Conservation (phyloP, 805 yeast species). For the Cyberlindnera maclurae region DNA sequence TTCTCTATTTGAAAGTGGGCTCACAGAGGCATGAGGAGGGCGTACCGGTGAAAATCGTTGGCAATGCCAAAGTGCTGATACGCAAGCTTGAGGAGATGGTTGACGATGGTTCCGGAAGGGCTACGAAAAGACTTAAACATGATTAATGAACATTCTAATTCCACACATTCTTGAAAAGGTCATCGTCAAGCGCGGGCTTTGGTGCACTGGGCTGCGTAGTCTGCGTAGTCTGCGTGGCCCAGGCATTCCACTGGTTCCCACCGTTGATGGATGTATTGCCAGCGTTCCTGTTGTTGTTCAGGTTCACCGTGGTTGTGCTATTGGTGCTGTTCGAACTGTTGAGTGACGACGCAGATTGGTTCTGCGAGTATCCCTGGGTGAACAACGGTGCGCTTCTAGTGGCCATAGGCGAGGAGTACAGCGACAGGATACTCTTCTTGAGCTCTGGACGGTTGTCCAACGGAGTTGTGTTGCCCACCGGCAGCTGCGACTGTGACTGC, state of each 20-base stretch:
- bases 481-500: slow-evolving; percentile 5
- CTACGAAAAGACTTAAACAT: background rate
- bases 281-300: slow-evolving; percentile 5
- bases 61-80: slow-evolving; percentile 2
- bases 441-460: slow-evolving; percentile 62
- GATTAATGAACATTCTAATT: slow-evolving; percentile 21
- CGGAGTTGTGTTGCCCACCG: background rate
- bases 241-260: too few relatives aligned
- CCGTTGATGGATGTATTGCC: background rate
- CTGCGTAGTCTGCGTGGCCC: slow-evolving; percentile 2
- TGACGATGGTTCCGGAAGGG: background rate
- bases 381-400: slow-evolving; percentile 20
- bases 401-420: slow-evolving; percentile 58
- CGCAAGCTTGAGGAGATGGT: background rate
- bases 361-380: slow-evolving; percentile 2
- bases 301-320: slow-evolving; percentile 2
- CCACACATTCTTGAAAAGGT: slow-evolving; percentile 68
- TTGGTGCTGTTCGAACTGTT: background rate
- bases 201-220: slow-evolving; percentile 1
- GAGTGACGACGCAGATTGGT: too few relatives aligned
- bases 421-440: slow-evolving; percentile 84
- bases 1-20: slow-evolving; percentile 5
- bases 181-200: slow-evolving; percentile 41
- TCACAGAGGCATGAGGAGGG: slow-evolving; percentile 5
- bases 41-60: slow-evolving; percentile 10